A percentile compares a stretch with the other conserved stretches of the same genome.
phyloP scores from a whole-genome alignment of 768 basidiomycete species.

The Pleurotus tuoliensis region DNA sequence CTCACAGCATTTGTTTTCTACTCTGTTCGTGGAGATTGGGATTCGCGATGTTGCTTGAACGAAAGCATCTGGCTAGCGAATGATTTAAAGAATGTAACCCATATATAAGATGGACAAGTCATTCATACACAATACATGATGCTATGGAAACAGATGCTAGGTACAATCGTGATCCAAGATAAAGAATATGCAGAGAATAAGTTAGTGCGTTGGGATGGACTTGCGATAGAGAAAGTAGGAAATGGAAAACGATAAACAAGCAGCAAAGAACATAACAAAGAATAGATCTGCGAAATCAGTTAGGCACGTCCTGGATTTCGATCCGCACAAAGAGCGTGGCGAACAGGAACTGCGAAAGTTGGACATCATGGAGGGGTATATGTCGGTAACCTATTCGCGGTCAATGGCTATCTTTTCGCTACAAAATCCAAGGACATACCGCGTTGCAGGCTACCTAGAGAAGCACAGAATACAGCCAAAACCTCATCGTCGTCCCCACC shows the following conservation, averaged over 20 bases:
- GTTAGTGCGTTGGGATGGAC: neutral
- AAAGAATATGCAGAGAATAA: neutral
- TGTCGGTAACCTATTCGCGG: constrained; percentile 73
- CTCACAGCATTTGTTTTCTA: constrained; percentile 88
- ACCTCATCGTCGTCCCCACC: constrained; percentile 54
- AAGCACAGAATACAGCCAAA: constrained; percentile 73
- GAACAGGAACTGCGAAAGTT: constrained; percentile 87
- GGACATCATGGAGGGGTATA: constrained; percentile 86
- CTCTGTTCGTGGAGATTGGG: constrained; percentile 76
- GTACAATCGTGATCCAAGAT: no score
- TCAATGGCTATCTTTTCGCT: neutral
- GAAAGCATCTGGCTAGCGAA: neutral
- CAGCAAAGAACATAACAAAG: neutral
- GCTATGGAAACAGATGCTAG: no score
- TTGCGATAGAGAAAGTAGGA: neutral
- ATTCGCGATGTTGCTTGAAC: constrained; percentile 28
- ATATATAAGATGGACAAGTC: neutral
- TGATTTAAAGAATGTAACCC: no score
- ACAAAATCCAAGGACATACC: constrained; percentile 38
- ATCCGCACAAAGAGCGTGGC: constrained; percentile 87
- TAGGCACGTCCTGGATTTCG: constrained; percentile 32
- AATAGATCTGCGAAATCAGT: neutral
- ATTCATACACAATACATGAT: neutral
- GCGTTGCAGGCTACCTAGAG: constrained; percentile 68
- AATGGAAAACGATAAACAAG: neutral